A percentile compares a stretch with the other conserved stretches of the same genome.
phyloP scores from a whole-genome alignment of 805 yeast species.

The Wickerhamomyces rabaulensis region DNA sequence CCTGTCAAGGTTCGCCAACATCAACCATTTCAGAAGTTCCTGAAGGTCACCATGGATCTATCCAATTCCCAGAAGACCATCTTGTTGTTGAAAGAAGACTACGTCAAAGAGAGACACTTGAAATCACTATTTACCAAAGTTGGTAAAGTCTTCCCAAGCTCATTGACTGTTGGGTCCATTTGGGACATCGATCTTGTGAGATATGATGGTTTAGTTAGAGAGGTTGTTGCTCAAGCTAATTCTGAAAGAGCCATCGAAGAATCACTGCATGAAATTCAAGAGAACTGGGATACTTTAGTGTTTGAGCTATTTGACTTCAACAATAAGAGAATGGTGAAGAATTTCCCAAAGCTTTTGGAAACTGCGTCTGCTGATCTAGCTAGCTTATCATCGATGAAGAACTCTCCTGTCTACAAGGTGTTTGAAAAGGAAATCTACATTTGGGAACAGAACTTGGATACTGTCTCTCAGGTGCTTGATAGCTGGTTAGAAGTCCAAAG shows the following conservation, averaged over 20 bases:
- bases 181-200: slow-evolving; percentile 47
- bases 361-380: slow-evolving; percentile 56
- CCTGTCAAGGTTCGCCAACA: slow-evolving; percentile 61
- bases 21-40: slow-evolving; percentile 60
- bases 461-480: slow-evolving; percentile 48
- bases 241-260: slow-evolving; percentile 66
- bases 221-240: slow-evolving; percentile 56
- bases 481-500: slow-evolving; percentile 80
- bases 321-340: slow-evolving; percentile 51
- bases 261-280: slow-evolving; percentile 43
- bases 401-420: slow-evolving; percentile 53
- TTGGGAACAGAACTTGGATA: slow-evolving; percentile 53
- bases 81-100: slow-evolving; percentile 45
- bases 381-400: slow-evolving; percentile 62
- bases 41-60: slow-evolving; percentile 34
- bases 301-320: slow-evolving; percentile 53
- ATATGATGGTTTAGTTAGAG: slow-evolving; percentile 42
- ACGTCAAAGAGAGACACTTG: slow-evolving; percentile 69
- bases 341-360: slow-evolving; percentile 63
- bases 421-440: slow-evolving; percentile 54
- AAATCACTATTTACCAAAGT: slow-evolving; percentile 34
- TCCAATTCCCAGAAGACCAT: slow-evolving; percentile 26
- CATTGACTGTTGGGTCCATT: slow-evolving; percentile 36
- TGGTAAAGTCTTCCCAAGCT: slow-evolving; percentile 10
- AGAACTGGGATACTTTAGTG: slow-evolving; percentile 47